phyloP scores from a whole-genome alignment of 2,329 filamentous ascomycete genomes.

The Colletotrichum sp. region DNA sequence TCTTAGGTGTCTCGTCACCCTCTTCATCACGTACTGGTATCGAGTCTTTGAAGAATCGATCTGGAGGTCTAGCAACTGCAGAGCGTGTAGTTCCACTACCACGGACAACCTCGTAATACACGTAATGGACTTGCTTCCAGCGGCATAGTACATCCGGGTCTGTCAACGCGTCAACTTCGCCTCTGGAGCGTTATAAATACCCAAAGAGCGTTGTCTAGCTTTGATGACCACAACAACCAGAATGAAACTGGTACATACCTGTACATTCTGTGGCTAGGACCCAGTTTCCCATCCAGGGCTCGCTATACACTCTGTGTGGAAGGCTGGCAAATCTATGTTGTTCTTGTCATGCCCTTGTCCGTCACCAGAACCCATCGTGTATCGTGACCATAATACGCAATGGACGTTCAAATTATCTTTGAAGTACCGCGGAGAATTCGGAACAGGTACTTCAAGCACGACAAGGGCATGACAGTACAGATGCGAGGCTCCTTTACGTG shows the following conservation, averaged over 20 bases:
- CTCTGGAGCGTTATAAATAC: background rate
- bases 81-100: accelerated
- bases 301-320: background rate
- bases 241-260: background rate
- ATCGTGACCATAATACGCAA: background rate
- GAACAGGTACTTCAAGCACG: background rate
- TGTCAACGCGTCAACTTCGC: background rate
- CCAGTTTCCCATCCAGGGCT: background rate
- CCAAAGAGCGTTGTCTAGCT: background rate
- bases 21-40: background rate
- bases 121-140: background rate
- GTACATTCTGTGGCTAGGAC: background rate
- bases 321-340: background rate
- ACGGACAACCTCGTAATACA: accelerated
- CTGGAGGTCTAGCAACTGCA: accelerated
- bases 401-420: background rate
- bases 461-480: background rate
- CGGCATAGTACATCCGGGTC: background rate
- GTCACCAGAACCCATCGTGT: background rate
- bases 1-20: background rate
- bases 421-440: accelerated
- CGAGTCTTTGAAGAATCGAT: background rate
- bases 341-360: background rate
- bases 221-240: background rate
- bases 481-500: background rate